Percentiles rank a stretch among this genome's conserved stretches.
Evolutionary conservation across 2,329 filamentous ascomycete species (phyloP).

Genomic region (Aspergillus sp.): DNA sequence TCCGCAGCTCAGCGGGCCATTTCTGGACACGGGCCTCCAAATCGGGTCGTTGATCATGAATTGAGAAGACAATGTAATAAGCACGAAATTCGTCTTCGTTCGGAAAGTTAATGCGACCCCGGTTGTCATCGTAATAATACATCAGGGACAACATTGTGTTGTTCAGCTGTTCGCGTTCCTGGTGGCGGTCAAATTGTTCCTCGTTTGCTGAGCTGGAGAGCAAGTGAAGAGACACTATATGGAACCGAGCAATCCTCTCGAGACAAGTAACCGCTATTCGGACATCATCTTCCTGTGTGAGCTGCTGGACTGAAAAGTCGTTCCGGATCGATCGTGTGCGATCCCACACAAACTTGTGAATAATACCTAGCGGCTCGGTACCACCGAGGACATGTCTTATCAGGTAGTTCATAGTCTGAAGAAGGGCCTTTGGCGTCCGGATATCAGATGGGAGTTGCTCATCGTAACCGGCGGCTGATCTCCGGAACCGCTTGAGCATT

Average conservation of each 20-base stretch:
- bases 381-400: constrained; percentile 53
- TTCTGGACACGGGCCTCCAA: constrained; percentile 59
- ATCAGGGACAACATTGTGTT: constrained; percentile 61
- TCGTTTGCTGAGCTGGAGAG: constrained; percentile 53
- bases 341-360: constrained; percentile 66
- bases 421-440: constrained; percentile 53
- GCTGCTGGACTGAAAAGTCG: constrained; percentile 63
- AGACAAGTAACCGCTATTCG: constrained; percentile 58
- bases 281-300: constrained; percentile 57
- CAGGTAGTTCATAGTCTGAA: constrained; percentile 48
- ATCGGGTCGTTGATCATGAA: constrained; percentile 52
- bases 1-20: constrained; percentile 51
- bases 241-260: constrained; percentile 63
- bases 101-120: constrained; percentile 48
- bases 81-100: constrained; percentile 65
- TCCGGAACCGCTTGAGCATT: constrained; percentile 65
- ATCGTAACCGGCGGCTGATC: constrained; percentile 62
- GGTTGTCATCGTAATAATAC: constrained; percentile 60
- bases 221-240: constrained; percentile 61
- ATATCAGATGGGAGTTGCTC: constrained; percentile 64
- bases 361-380: constrained; percentile 47
- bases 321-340: constrained; percentile 64
- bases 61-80: constrained; percentile 60
- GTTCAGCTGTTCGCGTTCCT: constrained; percentile 64
- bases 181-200: constrained; percentile 55